Evolutionary conservation across 2,329 filamentous ascomycete species (phyloP).

Genomic region (Trichoderma asperellum): DNA sequence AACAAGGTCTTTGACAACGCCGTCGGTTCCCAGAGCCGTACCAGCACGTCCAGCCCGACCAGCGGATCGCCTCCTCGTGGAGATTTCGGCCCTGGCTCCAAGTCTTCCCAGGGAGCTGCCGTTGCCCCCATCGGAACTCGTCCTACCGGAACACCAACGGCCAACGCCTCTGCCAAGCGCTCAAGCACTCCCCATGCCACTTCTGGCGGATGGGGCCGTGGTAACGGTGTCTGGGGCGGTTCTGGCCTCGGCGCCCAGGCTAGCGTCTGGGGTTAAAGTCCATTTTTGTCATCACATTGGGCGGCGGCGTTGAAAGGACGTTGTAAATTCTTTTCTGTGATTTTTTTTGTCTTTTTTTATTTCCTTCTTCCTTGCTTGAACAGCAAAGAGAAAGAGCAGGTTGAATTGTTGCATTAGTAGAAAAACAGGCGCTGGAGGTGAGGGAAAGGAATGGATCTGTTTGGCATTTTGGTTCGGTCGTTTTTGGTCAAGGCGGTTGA

Average conservation of each 20-base stretch:
- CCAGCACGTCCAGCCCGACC: constrained; percentile 80
- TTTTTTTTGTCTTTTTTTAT: background rate
- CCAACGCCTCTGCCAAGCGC: constrained; percentile 65
- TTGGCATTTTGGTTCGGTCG: constrained; percentile 33
- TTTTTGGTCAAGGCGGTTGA: constrained; percentile 32
- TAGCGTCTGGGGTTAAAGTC: constrained; percentile 83
- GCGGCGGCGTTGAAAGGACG: constrained; percentile 13
- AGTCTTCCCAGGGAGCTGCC: constrained; percentile 60
- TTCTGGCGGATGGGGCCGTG: constrained; percentile 81
- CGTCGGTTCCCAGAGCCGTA: constrained; percentile 66
- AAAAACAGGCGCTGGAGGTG: constrained; percentile 36
- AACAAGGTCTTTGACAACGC: constrained; percentile 66
- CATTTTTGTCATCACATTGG: constrained; percentile 5
- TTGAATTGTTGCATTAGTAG: constrained; percentile 35
- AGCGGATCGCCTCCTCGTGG: constrained; percentile 74
- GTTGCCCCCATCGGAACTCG: constrained; percentile 95
- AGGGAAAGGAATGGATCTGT: constrained; percentile 32
- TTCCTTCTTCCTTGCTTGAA: background rate
- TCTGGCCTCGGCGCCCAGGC: constrained; percentile 83
- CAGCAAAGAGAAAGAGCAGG: constrained; percentile 5
- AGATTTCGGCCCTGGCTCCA: constrained; percentile 57
- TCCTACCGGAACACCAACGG: constrained; percentile 64
- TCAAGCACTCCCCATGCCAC: constrained; percentile 91
- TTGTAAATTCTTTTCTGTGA: background rate
- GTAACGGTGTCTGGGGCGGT: constrained; percentile 82